Conservation (phyloP, 2,329 filamentous ascomycete genomes). For the Aureobasidium lini region DNA sequence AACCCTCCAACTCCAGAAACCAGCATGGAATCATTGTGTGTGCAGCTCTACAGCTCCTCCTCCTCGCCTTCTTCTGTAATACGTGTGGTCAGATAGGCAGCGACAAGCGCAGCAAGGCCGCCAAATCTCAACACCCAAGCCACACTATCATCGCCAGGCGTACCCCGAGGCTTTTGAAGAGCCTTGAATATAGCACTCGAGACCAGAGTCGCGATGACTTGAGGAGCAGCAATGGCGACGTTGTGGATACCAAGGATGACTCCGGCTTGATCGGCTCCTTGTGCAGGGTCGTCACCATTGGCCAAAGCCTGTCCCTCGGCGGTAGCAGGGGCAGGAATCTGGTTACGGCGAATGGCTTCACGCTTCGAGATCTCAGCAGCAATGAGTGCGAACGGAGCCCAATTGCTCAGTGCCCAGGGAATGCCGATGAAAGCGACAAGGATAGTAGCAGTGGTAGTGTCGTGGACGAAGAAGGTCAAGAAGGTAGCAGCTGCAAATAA, state of each 20-base stretch:
- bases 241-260: constrained; percentile 94
- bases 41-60: not conserved
- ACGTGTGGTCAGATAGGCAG: constrained; percentile 63
- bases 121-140: constrained; percentile 80
- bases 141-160: constrained; percentile 78
- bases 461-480: constrained; percentile 69
- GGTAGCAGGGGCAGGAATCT: constrained; percentile 29
- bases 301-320: constrained; percentile 34
- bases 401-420: constrained; percentile 86
- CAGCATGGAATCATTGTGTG: not conserved
- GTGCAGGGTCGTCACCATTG: constrained; percentile 45
- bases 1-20: not conserved
- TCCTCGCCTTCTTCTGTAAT: constrained; percentile 52
- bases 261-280: constrained; percentile 65
- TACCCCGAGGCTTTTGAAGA: constrained; percentile 79
- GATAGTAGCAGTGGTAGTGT: constrained; percentile 62
- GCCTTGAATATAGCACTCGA: constrained; percentile 78
- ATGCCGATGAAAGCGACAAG: constrained; percentile 78
- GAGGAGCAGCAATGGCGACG: constrained; percentile 83
- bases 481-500: constrained; percentile 77
- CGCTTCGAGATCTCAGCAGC: constrained; percentile 83
- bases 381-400: constrained; percentile 94
- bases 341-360: constrained; percentile 56
- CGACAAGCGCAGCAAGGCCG: constrained; percentile 67
- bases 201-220: constrained; percentile 80